Conservation (phyloP, 2,329 filamentous ascomycete species). For the Mollisiaceae sp. region DNA sequence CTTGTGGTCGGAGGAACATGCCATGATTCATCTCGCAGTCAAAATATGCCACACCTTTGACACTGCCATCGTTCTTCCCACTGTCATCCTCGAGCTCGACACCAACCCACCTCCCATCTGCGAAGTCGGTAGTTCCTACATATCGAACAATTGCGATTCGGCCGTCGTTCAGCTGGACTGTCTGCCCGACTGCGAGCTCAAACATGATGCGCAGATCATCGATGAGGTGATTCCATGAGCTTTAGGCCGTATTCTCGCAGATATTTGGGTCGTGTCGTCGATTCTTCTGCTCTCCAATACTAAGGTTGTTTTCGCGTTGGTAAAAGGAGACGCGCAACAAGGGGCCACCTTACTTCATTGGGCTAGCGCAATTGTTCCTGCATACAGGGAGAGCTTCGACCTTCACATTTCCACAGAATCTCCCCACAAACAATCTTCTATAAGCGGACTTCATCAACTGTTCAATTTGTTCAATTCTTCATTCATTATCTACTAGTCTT, state of each 20-base stretch:
- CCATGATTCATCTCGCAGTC: slow-evolving; percentile 76
- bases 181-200: slow-evolving; percentile 55
- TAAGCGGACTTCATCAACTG: no score
- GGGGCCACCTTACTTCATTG: no score
- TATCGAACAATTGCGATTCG: slow-evolving; percentile 80
- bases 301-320: slow-evolving; percentile 1
- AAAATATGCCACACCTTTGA: slow-evolving; percentile 88
- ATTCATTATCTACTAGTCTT: no score
- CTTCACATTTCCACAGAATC: no score
- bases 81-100: slow-evolving; percentile 81
- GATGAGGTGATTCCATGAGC: slow-evolving; percentile 19
- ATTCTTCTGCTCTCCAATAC: background rate
- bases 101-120: slow-evolving; percentile 84
- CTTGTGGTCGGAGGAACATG: slow-evolving; percentile 84
- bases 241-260: background rate
- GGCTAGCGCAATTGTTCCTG: no score
- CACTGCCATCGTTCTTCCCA: slow-evolving; percentile 94
- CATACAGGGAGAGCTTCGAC: no score
- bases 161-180: slow-evolving; percentile 76
- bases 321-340: background rate
- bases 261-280: background rate
- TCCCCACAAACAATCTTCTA: no score
- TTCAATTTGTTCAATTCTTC: no score
- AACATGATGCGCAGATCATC: slow-evolving; percentile 51
- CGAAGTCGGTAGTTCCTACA: slow-evolving; percentile 79